Evolutionary conservation across 768 basidiomycete genomes (phyloP).

Genomic region (Scleroderma citrinum): DNA sequence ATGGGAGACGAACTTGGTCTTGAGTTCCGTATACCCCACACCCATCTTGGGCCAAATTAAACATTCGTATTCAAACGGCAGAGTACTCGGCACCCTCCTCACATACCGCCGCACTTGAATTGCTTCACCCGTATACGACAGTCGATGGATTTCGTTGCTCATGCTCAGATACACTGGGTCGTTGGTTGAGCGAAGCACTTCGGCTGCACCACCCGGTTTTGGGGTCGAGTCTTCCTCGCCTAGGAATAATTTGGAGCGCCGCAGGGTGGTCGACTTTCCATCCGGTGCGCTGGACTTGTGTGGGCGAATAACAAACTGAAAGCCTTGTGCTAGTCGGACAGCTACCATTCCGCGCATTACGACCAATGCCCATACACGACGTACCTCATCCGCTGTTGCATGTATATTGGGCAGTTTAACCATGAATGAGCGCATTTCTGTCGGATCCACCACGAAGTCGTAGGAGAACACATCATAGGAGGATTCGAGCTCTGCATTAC

Average conservation of each 20-base stretch:
- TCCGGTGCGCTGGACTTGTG: slow-evolving; percentile 20
- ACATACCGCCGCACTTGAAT: slow-evolving; percentile 87
- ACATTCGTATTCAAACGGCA: slow-evolving; percentile 74
- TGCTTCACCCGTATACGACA: slow-evolving; percentile 86
- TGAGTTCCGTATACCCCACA: slow-evolving; percentile 77
- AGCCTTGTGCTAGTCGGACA: slow-evolving; percentile 87
- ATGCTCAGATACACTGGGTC: slow-evolving; percentile 89
- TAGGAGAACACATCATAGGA: slow-evolving; percentile 82
- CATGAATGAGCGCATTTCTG: slow-evolving; percentile 83
- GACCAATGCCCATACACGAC: slow-evolving; percentile 66
- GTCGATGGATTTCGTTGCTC: slow-evolving; percentile 91
- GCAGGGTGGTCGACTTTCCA: slow-evolving; percentile 29
- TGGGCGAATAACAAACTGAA: slow-evolving; percentile 79
- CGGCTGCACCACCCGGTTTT: slow-evolving; percentile 58
- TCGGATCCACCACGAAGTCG: slow-evolving; percentile 79
- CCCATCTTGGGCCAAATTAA: slow-evolving; percentile 92
- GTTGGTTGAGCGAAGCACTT: slow-evolving; percentile 50
- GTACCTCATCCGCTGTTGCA: slow-evolving; percentile 49
- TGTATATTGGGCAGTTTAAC: slow-evolving; percentile 55
- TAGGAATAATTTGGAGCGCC: slow-evolving; percentile 53
- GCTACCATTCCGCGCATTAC: slow-evolving; percentile 94
- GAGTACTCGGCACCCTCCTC: slow-evolving; percentile 58
- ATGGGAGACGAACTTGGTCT: slow-evolving; percentile 68
- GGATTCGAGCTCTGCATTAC: slow-evolving; percentile 63
- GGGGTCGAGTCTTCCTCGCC: slow-evolving; percentile 48